These are phyloP conservation scores for Eucalyptus sideroxylon DNA, from an alignment of 345 rosid species.

Conservation along the genomic window DNA sequence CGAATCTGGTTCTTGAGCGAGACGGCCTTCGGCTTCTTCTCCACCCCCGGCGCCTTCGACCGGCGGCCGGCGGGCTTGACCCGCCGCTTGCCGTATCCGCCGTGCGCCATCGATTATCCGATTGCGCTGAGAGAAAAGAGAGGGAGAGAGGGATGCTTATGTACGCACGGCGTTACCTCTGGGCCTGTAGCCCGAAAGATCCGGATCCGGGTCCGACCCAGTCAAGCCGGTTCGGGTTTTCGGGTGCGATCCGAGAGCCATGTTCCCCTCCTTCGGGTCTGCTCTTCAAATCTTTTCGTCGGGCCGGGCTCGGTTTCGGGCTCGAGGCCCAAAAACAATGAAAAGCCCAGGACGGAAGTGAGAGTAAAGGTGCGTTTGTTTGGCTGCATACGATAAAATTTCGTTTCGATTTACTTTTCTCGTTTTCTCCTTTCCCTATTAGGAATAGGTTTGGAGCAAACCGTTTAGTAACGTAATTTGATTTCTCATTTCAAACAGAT, in stretches of 20 bases:
- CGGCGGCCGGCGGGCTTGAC: conserved; percentile 45
- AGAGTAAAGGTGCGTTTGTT: no score
- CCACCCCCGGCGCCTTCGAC: conserved; percentile 53
- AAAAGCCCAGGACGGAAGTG: neutral
- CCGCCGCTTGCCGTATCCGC: conserved; percentile 74
- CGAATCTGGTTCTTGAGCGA: conserved; percentile 94
- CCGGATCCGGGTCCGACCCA: neutral
- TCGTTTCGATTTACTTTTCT: no score
- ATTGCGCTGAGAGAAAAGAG: neutral
- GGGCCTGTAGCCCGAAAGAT: neutral
- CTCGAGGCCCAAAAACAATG: neutral
- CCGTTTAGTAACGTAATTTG: no score
- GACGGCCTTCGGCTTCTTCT: conserved; percentile 69
- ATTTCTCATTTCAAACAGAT: no score
- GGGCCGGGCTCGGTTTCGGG: neutral
- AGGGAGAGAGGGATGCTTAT: neutral
- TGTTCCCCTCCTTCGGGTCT: neutral
- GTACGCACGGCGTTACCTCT: neutral
- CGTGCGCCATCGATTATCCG: conserved; percentile 61
- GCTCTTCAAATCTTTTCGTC: neutral
- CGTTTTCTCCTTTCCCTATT: no score
- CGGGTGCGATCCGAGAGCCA: neutral
- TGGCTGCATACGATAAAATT: no score
- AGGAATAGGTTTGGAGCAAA: no score
- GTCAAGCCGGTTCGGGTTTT: neutral